These are phyloP conservation scores for Gymnopilus junonius DNA, from an alignment of 768 basidiomycete species.

Conservation along the genomic window DNA sequence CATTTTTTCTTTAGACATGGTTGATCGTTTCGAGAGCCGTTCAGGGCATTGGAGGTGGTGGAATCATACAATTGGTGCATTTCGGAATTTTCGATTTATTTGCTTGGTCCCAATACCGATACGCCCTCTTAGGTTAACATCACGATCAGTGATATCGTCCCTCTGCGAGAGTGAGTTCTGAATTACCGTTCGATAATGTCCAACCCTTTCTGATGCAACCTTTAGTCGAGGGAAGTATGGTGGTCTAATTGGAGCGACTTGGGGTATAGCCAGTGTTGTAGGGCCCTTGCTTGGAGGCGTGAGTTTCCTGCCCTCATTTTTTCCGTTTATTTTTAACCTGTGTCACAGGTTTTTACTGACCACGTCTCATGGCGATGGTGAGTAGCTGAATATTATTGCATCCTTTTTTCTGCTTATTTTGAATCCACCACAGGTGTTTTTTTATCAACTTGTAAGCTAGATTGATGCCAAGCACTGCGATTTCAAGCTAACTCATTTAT, in stretches of 20 bases:
- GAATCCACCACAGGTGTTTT: conserved; percentile 57
- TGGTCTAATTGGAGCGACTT: conserved; percentile 78
- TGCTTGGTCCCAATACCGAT: not conserved
- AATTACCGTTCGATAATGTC: not conserved
- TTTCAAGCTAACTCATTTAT: not conserved
- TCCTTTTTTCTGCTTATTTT: not conserved
- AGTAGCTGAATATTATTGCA: conserved; percentile 13
- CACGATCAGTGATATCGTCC: conserved; percentile 82
- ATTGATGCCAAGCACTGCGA: too few species aligned
- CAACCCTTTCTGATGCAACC: not conserved
- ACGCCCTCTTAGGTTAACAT: conserved; percentile 54
- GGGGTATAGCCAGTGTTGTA: conserved; percentile 74
- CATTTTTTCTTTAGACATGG: conserved; percentile 51
- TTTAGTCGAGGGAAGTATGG: conserved; percentile 70
- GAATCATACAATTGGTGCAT: conserved; percentile 70
- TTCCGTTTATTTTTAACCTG: not conserved
- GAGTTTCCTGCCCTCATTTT: conserved; percentile 28
- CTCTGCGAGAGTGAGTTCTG: conserved; percentile 67
- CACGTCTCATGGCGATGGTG: conserved; percentile 83
- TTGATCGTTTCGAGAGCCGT: conserved; percentile 76
- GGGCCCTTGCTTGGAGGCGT: conserved; percentile 87
- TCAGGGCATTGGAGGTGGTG: conserved; percentile 85
- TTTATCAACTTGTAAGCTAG: conserved; percentile 69
- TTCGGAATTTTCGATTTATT: not conserved
- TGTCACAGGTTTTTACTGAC: conserved; percentile 63